phyloP scores from a whole-genome alignment of 2,329 filamentous ascomycete species.

The Lithohypha guttulata region DNA sequence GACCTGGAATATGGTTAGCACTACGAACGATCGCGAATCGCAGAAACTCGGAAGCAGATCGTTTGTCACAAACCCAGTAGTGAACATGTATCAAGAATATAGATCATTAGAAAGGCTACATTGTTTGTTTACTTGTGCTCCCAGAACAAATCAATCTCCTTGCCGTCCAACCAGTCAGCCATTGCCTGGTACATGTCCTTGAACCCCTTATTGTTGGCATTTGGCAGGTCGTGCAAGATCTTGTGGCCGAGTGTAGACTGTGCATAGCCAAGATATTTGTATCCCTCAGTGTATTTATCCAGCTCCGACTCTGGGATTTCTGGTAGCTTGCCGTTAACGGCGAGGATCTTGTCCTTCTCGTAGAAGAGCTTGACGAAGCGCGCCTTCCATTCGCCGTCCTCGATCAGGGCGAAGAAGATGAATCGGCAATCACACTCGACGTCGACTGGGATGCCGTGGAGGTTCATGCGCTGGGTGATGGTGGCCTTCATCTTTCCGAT shows the following conservation, averaged over 20 bases:
- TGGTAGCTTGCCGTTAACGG: conserved; percentile 35
- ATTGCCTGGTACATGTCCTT: conserved; percentile 37
- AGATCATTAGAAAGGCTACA: too few relatives aligned
- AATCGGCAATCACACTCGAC: conserved; percentile 44
- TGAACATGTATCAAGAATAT: conserved; percentile 3
- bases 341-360: conserved; percentile 33
- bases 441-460: conserved; percentile 33
- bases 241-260: conserved; percentile 36
- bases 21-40: too few relatives aligned
- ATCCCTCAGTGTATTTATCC: conserved; percentile 34
- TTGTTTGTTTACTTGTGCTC: conserved; percentile 2
- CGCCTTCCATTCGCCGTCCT: conserved; percentile 16
- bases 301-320: conserved; percentile 31
- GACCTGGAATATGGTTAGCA: too few relatives aligned
- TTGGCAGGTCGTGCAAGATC: conserved; percentile 34
- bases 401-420: conserved; percentile 36
- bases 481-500: conserved; percentile 46
- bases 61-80: too few relatives aligned
- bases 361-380: conserved; percentile 13
- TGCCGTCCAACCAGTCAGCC: conserved; percentile 32
- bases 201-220: conserved; percentile 27
- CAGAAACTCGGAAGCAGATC: too few relatives aligned
- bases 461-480: conserved; percentile 41
- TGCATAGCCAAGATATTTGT: conserved; percentile 38
- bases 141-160: conserved; percentile 20